Evolutionary conservation across 1,284 basidiomycete genomes (phyloP).

Genomic region (Inonotus obliquus): DNA sequence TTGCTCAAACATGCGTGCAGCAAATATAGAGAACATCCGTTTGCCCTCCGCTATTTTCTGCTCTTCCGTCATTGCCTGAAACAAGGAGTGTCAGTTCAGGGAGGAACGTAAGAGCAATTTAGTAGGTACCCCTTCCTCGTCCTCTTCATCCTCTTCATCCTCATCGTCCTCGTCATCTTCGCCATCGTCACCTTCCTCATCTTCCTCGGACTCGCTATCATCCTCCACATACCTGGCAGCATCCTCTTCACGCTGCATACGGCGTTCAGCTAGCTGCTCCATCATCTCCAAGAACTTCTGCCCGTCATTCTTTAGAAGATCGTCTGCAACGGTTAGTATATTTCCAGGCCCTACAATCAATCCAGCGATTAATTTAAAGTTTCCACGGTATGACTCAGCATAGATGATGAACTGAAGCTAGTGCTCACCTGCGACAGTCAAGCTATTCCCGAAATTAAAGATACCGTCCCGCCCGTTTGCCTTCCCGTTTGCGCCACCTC

Average conservation of each 20-base stretch:
- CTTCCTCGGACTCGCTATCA: slow-evolving; percentile 48
- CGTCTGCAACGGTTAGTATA: slow-evolving; percentile 98
- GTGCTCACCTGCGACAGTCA: slow-evolving; percentile 78
- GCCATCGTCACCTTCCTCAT: slow-evolving; percentile 46
- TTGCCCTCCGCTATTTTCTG: slow-evolving; percentile 99
- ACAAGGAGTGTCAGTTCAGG: slow-evolving; percentile 8
- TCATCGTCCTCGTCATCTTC: slow-evolving; percentile 37
- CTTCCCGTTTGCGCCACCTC: slow-evolving; percentile 33
- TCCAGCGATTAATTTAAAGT: slow-evolving; percentile 13
- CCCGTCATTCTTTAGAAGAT: slow-evolving; percentile 96
- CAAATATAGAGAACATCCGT: slow-evolving; percentile 99
- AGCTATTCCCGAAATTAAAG: slow-evolving; percentile 73
- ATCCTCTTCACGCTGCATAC: slow-evolving; percentile 91
- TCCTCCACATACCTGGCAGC: slow-evolving; percentile 71
- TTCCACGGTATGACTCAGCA: slow-evolving; percentile 9
- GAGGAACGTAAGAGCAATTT: slow-evolving; percentile 18
- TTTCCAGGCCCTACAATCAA: slow-evolving; percentile 61
- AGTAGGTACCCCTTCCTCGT: slow-evolving; percentile 31
- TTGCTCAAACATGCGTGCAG: slow-evolving; percentile 99
- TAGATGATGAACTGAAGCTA: not conserved
- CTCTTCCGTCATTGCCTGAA: slow-evolving; percentile 72
- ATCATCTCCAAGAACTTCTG: slow-evolving; percentile 99
- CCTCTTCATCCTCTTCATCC: slow-evolving; percentile 42
- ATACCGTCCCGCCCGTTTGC: slow-evolving; percentile 53
- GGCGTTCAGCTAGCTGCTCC: slow-evolving; percentile 95